Evolutionary conservation across 768 basidiomycete genomes (phyloP).

Genomic region (Trametes villosa): DNA sequence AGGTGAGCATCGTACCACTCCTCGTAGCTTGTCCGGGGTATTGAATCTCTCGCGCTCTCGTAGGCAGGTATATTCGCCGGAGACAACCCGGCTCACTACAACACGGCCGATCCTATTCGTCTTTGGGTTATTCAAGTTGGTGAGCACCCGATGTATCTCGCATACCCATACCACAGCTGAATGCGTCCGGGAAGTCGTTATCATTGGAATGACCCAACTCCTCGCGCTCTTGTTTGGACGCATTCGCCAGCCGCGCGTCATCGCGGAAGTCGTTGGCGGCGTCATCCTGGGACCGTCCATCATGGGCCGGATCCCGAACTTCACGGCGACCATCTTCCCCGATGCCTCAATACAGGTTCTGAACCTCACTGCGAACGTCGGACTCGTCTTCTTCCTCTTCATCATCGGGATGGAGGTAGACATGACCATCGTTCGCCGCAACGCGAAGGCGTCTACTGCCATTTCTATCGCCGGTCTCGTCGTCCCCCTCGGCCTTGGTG

Average conservation of each 20-base stretch:
- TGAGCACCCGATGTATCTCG: slow-evolving; percentile 36
- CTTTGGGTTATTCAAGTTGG: slow-evolving; percentile 81
- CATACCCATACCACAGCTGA: not conserved
- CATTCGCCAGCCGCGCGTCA: slow-evolving; percentile 89
- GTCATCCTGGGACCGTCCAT: slow-evolving; percentile 73
- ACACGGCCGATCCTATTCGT: slow-evolving; percentile 66
- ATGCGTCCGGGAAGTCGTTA: slow-evolving; percentile 57
- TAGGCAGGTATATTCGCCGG: slow-evolving; percentile 73
- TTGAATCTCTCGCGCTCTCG: not conserved
- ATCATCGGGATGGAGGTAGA: slow-evolving; percentile 88
- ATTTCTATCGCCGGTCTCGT: slow-evolving; percentile 73
- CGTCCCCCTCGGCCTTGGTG: slow-evolving; percentile 82
- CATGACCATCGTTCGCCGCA: slow-evolving; percentile 64
- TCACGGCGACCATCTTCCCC: slow-evolving; percentile 50
- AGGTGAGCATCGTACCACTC: slow-evolving; percentile 1
- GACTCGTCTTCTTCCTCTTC: slow-evolving; percentile 79
- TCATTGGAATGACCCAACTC: slow-evolving; percentile 78
- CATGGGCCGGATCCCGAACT: slow-evolving; percentile 80
- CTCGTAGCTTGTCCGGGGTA: not conserved
- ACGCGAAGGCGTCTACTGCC: slow-evolving; percentile 56
- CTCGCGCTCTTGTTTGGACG: slow-evolving; percentile 65
- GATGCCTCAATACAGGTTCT: slow-evolving; percentile 55
- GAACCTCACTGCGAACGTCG: slow-evolving; percentile 75
- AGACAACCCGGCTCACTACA: slow-evolving; percentile 28
- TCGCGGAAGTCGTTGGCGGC: slow-evolving; percentile 91